Percentiles rank a stretch among this genome's conserved stretches.
These are phyloP conservation scores for Chaetomium globosum DNA, from an alignment of 2,329 filamentous ascomycete genomes.

Conservation along the genomic window DNA sequence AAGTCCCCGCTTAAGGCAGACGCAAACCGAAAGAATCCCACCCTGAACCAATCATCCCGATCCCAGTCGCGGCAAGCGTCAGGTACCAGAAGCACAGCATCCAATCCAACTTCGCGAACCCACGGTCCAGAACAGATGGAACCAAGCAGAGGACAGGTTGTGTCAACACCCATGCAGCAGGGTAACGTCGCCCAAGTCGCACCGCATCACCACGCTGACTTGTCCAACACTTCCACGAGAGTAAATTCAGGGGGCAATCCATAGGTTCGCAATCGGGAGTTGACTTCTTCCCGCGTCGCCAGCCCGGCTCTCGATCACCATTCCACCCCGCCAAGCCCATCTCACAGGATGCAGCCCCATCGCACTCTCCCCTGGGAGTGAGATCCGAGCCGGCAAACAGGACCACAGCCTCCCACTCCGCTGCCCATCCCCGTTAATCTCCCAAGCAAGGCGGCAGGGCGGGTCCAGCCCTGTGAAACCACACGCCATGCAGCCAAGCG, in stretches of 20 bases:
- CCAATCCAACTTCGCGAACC: conserved; percentile 8
- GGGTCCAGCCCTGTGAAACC: conserved; percentile 10
- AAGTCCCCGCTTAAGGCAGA: conserved; percentile 14
- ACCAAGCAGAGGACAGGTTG: too few species aligned
- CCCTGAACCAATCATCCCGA: conserved; percentile 12
- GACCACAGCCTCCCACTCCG: neutral
- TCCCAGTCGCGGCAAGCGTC: neutral
- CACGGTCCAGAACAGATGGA: conserved; percentile 3
- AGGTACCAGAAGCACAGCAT: conserved; percentile 6
- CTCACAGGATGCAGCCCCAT: neutral
- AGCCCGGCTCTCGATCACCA: neutral
- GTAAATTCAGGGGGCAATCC: neutral
- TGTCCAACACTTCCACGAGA: neutral
- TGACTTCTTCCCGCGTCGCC: neutral
- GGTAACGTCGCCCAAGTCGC: conserved; percentile 1
- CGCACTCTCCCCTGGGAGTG: neutral
- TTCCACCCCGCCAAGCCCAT: neutral
- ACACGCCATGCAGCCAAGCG: conserved; percentile 11
- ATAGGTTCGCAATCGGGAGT: neutral
- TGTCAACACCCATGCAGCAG: conserved; percentile 9
- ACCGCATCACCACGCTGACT: conserved; percentile 1
- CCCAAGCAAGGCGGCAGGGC: neutral
- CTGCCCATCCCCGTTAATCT: neutral
- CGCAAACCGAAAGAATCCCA: neutral
- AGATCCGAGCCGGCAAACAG: conserved; percentile 14